Conservation (phyloP, 1,139 yeast genomes). For the Pichia sp. region DNA sequence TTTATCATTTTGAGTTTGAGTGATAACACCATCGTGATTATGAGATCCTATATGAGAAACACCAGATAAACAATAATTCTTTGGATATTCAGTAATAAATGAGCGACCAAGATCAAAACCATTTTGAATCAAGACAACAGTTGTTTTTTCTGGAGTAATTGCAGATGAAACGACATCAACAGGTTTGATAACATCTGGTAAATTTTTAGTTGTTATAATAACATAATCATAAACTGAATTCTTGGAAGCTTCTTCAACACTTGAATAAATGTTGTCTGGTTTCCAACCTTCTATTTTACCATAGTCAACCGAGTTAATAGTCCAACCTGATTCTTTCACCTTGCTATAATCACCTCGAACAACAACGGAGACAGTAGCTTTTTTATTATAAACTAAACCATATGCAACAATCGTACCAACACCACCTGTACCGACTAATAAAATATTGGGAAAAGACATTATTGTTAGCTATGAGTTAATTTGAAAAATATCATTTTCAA, state of each 20-base stretch:
- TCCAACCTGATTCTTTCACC: constrained; percentile 40
- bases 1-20: constrained; percentile 33
- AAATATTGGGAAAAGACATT: constrained; percentile 23
- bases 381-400: constrained; percentile 37
- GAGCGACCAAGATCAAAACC: constrained; percentile 51
- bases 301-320: constrained; percentile 45
- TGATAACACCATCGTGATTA: constrained; percentile 27
- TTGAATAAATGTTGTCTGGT: constrained; percentile 40
- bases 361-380: constrained; percentile 41
- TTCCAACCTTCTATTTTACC: constrained; percentile 45
- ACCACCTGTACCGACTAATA: constrained; percentile 50
- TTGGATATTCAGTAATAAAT: constrained; percentile 40
- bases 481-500: no score
- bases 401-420: constrained; percentile 55
- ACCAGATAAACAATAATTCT: constrained; percentile 43
- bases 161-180: constrained; percentile 47
- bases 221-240: constrained; percentile 39
- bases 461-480: no score
- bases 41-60: constrained; percentile 41
- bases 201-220: constrained; percentile 28
- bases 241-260: constrained; percentile 37
- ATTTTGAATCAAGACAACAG: constrained; percentile 47
- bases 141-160: constrained; percentile 31
- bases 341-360: constrained; percentile 48
- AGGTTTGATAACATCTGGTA: constrained; percentile 28